These are phyloP conservation scores for Exophiala lecanii-corni DNA, from an alignment of 2,329 filamentous ascomycete genomes.

Conservation along the genomic window DNA sequence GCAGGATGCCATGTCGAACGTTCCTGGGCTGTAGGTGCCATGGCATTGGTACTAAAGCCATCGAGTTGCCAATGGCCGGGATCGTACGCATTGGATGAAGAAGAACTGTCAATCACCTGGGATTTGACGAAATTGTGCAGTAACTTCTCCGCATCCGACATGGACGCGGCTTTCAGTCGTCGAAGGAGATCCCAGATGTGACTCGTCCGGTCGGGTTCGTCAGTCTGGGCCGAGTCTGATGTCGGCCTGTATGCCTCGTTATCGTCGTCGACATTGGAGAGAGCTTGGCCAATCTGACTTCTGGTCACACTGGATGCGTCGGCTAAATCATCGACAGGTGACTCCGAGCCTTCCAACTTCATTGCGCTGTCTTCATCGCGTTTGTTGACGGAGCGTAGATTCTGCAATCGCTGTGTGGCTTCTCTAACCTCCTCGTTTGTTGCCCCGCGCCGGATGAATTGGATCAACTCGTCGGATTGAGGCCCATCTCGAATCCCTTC, in stretches of 20 bases:
- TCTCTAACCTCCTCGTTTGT: not conserved
- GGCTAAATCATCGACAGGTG: no score
- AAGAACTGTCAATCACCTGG: not conserved
- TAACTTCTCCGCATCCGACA: not conserved
- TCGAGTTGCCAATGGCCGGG: not conserved
- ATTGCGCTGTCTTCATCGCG: not conserved
- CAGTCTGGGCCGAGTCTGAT: no score
- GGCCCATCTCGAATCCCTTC: constrained; percentile 10
- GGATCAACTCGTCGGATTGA: not conserved
- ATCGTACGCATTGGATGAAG: not conserved
- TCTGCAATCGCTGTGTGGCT: not conserved
- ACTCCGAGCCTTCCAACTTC: not conserved
- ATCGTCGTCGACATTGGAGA: not conserved
- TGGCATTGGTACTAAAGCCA: not conserved
- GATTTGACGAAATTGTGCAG: not conserved
- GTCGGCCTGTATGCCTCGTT: no score
- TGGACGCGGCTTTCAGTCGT: not conserved
- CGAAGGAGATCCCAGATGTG: not conserved
- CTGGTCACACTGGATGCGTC: constrained; percentile 3
- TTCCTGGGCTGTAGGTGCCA: not conserved
- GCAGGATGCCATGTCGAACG: constrained; percentile 16
- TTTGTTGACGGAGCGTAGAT: not conserved
- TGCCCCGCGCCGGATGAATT: not conserved
- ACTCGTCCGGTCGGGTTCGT: no score
- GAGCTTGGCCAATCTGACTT: not conserved